Base-by-base conservation (phyloP, 108 stramenopile species). In the Chaetoceros tenuissimus region DNA sequence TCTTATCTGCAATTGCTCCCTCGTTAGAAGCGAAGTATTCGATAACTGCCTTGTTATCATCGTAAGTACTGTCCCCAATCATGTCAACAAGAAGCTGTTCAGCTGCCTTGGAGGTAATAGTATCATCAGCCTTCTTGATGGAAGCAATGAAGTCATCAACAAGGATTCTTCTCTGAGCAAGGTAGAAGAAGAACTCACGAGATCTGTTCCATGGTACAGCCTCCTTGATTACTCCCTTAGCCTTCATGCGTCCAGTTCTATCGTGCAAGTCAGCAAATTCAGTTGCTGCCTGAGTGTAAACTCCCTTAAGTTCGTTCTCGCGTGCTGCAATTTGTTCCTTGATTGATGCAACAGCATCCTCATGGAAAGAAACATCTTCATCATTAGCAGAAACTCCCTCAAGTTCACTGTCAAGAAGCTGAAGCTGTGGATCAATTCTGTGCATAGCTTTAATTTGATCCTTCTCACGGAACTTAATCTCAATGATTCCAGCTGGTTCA, bases 191-290 rank as follows among this genome's bases (percentile, higher is more conserved):
- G 84, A 87, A 98, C 57, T 80, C 73, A 53, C 97, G 87, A 46
- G 94, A 93, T 49, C 68, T 55, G 48, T 78, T 86, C 97, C 97
- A 98, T 25, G 85, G 68, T 2, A 98, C 89, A 48, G 90, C 85
- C 19, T 85, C 79, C 62, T 87, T 69, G 54, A 98, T 95, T 29
- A 96, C 95, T 28, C 95, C 95, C 89, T 98, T 98, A 44, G 97
- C 97, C 85, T 95, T 96, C 97, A 98, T 98, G 66, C 97, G 87
- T 48, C 97, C 97, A 22, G 94, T 90, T 63, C 94, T 87, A 74
- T 98, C 97, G 67, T 98, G 97, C 46, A 96, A 72, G 65, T 98
- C 97, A 47, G 94, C 94, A 69, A 98, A 98, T 78, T 98, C 95
- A 63, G 92, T 91, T 19, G 97, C 97, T 51, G 95, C 91, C 77